phyloP scores from a whole-genome alignment of 768 basidiomycete genomes.

The Mrakia blollopis region DNA sequence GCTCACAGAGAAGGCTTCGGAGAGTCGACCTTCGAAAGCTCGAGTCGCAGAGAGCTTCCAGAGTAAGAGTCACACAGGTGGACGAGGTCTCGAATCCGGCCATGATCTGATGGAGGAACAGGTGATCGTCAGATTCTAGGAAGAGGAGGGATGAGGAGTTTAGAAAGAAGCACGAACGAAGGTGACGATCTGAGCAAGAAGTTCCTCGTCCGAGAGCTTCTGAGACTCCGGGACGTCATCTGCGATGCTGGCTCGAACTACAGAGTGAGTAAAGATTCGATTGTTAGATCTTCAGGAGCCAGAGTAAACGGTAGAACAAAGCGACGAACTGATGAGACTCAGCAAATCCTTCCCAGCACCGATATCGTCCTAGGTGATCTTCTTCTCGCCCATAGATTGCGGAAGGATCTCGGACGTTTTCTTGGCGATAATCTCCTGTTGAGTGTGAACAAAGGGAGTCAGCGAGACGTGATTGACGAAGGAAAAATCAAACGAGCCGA shows the following conservation, averaged over 20 bases:
- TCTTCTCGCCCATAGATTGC: background rate
- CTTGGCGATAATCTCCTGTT: background rate
- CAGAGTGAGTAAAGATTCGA: background rate
- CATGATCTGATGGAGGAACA: conserved; percentile 37
- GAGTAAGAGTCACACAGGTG: conserved; percentile 74
- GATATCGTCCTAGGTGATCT: conserved; percentile 50
- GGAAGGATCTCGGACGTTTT: background rate
- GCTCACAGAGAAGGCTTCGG: conserved; percentile 43
- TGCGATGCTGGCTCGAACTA: conserved; percentile 79
- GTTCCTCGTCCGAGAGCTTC: conserved; percentile 78
- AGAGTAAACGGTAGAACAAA: background rate
- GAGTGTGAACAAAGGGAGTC: no score
- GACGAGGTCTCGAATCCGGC: conserved; percentile 61
- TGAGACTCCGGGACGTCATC: conserved; percentile 53
- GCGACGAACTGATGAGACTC: conserved; percentile 61
- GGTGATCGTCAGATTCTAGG: conserved; percentile 33
- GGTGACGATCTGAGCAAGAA: conserved; percentile 77
- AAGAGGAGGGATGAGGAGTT: conserved; percentile 37
- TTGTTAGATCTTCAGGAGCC: background rate
- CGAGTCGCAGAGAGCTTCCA: conserved; percentile 68
- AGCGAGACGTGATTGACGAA: no score
- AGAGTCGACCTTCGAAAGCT: conserved; percentile 52
- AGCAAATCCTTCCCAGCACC: conserved; percentile 67
- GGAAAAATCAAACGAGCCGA: no score
- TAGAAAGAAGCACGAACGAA: conserved; percentile 58